phyloP scores from a whole-genome alignment of 257 asterid species.

The Penstemon eatonii region DNA sequence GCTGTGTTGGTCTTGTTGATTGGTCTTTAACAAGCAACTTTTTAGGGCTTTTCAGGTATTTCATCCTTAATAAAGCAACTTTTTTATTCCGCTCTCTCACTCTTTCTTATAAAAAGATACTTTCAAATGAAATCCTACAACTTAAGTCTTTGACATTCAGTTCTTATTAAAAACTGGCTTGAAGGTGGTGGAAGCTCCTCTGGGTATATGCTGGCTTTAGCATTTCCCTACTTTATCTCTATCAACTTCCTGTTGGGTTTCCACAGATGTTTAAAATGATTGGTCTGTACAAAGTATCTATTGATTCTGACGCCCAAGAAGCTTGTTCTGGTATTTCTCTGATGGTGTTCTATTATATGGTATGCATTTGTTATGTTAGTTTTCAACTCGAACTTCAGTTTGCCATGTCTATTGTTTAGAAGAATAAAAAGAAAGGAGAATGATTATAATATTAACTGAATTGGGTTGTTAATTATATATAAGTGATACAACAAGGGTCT shows the following conservation, averaged over 20 bases:
- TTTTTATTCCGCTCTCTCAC: background rate
- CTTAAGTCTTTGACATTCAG: constrained; percentile 26
- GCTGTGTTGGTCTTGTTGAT: constrained; percentile 94
- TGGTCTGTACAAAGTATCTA: constrained; percentile 71
- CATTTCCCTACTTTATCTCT: constrained; percentile 73
- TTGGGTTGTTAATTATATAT: too few relatives aligned
- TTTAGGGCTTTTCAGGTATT: constrained; percentile 95
- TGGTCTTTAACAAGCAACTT: constrained; percentile 98
- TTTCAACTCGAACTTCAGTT: constrained; percentile 28
- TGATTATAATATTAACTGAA: too few relatives aligned
- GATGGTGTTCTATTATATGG: constrained; percentile 83
- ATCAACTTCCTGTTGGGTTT: constrained; percentile 81
- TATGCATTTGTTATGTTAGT: constrained; percentile 43
- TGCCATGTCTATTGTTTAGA: background rate
- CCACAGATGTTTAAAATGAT: constrained; percentile 50
- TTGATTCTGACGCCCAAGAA: constrained; percentile 71
- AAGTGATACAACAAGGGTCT: too few relatives aligned
- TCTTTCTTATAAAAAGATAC: background rate
- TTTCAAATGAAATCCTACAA: background rate
- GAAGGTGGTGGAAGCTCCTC: constrained; percentile 98
- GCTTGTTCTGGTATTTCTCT: constrained; percentile 74
- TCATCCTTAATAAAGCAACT: constrained; percentile 19
- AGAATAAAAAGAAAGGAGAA: too few relatives aligned
- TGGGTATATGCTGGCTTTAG: constrained; percentile 79
- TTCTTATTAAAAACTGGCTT: constrained; percentile 33